These are phyloP conservation scores for Pinus taeda DNA, from an alignment of 75 land plant species.

Conservation along the genomic window DNA sequence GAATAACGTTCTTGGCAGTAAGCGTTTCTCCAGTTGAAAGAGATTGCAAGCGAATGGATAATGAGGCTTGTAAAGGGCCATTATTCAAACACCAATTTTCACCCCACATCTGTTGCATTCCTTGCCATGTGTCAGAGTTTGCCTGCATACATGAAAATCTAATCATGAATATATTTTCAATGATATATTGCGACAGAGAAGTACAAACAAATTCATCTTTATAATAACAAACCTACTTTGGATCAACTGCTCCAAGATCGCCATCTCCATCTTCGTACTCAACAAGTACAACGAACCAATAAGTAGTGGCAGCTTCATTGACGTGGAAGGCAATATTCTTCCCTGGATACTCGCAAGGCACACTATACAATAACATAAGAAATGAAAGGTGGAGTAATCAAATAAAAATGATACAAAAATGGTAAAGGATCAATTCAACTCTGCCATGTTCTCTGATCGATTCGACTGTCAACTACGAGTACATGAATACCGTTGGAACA, in stretches of 20 bases:
- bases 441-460: background rate
- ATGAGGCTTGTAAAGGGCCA: conserved; percentile 34
- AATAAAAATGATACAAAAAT: background rate
- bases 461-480: background rate
- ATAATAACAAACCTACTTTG: conserved; percentile 17
- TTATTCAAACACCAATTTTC: conserved; percentile 46
- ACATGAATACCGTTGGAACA: background rate
- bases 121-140: conserved; percentile 9
- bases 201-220: background rate
- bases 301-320: conserved; percentile 39
- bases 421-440: background rate
- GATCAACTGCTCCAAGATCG: conserved; percentile 37
- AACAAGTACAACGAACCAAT: conserved; percentile 46
- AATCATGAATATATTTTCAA: background rate
- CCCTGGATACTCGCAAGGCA: conserved; percentile 47
- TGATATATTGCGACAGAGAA: background rate
- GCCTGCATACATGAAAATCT: background rate
- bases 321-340: conserved; percentile 47
- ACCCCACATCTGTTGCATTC: conserved; percentile 54
- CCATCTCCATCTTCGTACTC: conserved; percentile 64
- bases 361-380: conserved; percentile 18
- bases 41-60: conserved; percentile 31
- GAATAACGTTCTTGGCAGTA: conserved; percentile 43
- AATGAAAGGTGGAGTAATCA: background rate
- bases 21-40: conserved; percentile 22